Evolutionary conservation across 352 stramenopile species (phyloP).

Genomic region (Pythium brachiatum): DNA sequence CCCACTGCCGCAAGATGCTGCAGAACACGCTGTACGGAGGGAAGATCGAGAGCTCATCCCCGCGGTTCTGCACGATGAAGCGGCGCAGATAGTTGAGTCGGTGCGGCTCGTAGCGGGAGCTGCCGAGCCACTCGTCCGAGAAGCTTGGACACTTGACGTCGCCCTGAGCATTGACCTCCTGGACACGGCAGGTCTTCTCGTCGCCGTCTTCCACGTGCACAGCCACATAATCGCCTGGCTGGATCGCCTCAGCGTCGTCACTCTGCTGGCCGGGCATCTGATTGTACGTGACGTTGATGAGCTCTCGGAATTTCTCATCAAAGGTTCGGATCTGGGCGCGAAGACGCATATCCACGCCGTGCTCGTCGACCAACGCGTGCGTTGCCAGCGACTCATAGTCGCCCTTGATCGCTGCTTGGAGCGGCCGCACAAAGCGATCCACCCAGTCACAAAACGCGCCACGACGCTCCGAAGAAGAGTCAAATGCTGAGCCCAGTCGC

Average conservation of each 20-base stretch:
- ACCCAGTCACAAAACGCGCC: conserved; percentile 35
- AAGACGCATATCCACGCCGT: conserved; percentile 26
- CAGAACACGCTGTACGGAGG: conserved; percentile 29
- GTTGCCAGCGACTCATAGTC: conserved; percentile 29
- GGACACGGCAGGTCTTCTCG: background rate
- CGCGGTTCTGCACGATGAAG: conserved; percentile 22
- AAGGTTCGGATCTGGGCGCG: conserved; percentile 31
- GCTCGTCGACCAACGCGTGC: background rate
- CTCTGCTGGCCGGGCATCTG: background rate
- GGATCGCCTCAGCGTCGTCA: background rate
- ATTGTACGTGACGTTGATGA: conserved; percentile 5
- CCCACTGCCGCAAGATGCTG: conserved; percentile 39
- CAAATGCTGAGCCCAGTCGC: conserved; percentile 24
- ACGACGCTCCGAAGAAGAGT: conserved; percentile 21
- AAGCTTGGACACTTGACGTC: conserved; percentile 7
- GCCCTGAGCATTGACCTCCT: background rate
- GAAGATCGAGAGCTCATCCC: conserved; percentile 26
- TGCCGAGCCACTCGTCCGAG: conserved; percentile 5
- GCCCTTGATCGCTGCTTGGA: conserved; percentile 35
- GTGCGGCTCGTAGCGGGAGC: conserved; percentile 12
- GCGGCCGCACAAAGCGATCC: conserved; percentile 30
- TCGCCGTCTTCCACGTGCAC: background rate
- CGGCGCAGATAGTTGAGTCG: conserved; percentile 12
- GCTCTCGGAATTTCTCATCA: conserved; percentile 29
- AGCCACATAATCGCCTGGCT: conserved; percentile 5